Evolutionary conservation across 208 protist genomes (phyloP), one percentile per base, ranked within the genome.

Genomic region (Crithidia mellificae): DNA sequence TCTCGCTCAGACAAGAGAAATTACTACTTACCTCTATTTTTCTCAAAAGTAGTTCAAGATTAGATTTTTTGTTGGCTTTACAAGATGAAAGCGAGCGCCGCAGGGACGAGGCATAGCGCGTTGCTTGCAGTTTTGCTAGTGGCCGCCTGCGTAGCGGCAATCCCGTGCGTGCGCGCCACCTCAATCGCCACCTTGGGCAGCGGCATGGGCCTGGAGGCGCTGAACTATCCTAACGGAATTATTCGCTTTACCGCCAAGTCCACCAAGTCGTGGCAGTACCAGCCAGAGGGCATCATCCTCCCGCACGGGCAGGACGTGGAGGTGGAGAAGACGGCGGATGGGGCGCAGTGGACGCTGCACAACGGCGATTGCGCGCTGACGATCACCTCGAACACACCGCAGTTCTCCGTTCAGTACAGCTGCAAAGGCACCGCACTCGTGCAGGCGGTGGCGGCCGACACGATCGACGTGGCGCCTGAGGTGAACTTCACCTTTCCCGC

Each of bases 401-500:
- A 57, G 32, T 20, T 79, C 30, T 54, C 55, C 6, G 32, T 83
- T 15, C n/a, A 34, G 0, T 78, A 73, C 62, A 24, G 43, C n/a
- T 76, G 77, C 34, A 24, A 39, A 24, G 72, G 32, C 36, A 55
- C 29, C 22, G 7, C 32, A 6, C 63, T 84, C 15, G 58, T 77
- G 0, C 19, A 70, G 44, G 74, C 47, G 24, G 53, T 51, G 15
- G 25, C 73, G 0, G 32, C 22, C 4, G 25, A 58, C 32, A 43
- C 53, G 17, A 38, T 39, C 2, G 39, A 46, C 2, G 66, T 44
- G 4, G 25, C 19, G 1, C 68, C 80, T 0, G 52, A 74, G 14
- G 71, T 81, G 22, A 73, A 57, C 50, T 72, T 80, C 27, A 63
- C 64, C 27, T 95, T 95, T 29, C 87, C 90, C 0, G 30, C 59